These are phyloP conservation scores for Cercospora beticola DNA, from an alignment of 2,329 filamentous ascomycete genomes.

Conservation along the genomic window DNA sequence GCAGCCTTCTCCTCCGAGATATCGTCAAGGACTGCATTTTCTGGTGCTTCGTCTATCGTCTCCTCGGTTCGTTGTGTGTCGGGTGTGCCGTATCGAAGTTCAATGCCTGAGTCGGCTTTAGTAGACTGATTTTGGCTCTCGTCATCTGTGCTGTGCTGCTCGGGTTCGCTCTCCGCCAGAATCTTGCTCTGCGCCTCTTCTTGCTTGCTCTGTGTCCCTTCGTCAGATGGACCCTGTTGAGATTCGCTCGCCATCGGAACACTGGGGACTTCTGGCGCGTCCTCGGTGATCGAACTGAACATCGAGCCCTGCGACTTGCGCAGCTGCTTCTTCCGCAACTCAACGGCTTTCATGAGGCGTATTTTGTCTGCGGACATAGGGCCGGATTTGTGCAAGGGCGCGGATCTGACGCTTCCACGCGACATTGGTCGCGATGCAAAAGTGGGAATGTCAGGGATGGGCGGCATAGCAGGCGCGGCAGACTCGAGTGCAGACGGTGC, in stretches of 20 bases:
- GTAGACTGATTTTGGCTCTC: conserved; percentile 35
- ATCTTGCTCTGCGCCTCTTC: background rate
- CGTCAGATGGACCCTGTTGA: background rate
- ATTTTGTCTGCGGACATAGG: conserved; percentile 82
- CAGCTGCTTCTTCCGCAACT: conserved; percentile 81
- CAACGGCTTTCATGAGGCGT: conserved; percentile 88
- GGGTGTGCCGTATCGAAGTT: conserved; percentile 45
- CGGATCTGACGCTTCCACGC: conserved; percentile 43
- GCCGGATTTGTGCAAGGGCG: conserved; percentile 42
- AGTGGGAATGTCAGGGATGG: conserved; percentile 38
- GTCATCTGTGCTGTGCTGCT: conserved; percentile 20
- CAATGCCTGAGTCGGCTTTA: conserved; percentile 58
- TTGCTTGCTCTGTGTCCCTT: conserved; percentile 18
- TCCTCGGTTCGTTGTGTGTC: conserved; percentile 19
- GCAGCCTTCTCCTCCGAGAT: background rate
- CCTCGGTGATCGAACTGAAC: conserved; percentile 16
- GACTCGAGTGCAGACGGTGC: conserved; percentile 9
- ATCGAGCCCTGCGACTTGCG: conserved; percentile 29
- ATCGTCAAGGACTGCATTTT: background rate
- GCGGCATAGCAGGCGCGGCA: conserved; percentile 34
- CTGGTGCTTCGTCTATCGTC: conserved; percentile 12
- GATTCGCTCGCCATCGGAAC: conserved; percentile 14
- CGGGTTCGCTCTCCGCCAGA: conserved; percentile 20
- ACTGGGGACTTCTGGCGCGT: conserved; percentile 23
- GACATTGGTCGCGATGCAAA: conserved; percentile 38